Evolutionary conservation across 164 flowering plant genomes (phyloP), one percentile per base, ranked within the genome.

Genomic region (Platanus orientalis): DNA sequence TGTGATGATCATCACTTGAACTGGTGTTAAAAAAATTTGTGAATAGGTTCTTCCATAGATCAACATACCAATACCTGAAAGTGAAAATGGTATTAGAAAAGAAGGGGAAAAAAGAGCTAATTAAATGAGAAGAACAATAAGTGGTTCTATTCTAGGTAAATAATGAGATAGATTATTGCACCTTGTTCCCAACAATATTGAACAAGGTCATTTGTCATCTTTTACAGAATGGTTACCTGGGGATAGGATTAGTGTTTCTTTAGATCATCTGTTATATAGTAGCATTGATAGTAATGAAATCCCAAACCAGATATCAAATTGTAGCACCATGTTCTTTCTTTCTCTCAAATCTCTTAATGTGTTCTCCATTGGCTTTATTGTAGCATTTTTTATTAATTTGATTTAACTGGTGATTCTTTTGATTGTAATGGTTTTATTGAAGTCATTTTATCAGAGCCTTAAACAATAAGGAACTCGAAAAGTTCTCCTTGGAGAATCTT

Each of bases 31-130:
- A 89, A 78, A 95, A 71, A 69, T 75, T 77, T n/a, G 75, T 70
- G 65, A 95, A 95, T 3, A 92, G 74, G 42, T 70, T 75, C 62
- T 75, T 73, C 99, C 99, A 95, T 30, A 91, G 77, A 11, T 84
- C 85, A 60, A 72, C 81, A 27, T 87, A 84, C 96, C 96, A 90
- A 54, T 92, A 92, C 71, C 99, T 92, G 80, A 55, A 28, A 59
- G 28, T 20, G 42, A 64, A 53, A 36, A 2, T 26, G 27, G 6
- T 49, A n/a, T 28, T 44, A 40, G 20, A 16, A 10, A 39, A 11
- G 27, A 12, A 49, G 57, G 28, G 27, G 11, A 17, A 9, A 40
- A 16, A 36, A 23, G 24, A 19, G 7, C 1, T 11, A 11, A 51
- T 28, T 1, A 2, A 51, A 25, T 20, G 23, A 29, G 16, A 21